These are phyloP conservation scores for Gastrolobium bilobum DNA, from an alignment of 306 rosid species.

Conservation along the genomic window DNA sequence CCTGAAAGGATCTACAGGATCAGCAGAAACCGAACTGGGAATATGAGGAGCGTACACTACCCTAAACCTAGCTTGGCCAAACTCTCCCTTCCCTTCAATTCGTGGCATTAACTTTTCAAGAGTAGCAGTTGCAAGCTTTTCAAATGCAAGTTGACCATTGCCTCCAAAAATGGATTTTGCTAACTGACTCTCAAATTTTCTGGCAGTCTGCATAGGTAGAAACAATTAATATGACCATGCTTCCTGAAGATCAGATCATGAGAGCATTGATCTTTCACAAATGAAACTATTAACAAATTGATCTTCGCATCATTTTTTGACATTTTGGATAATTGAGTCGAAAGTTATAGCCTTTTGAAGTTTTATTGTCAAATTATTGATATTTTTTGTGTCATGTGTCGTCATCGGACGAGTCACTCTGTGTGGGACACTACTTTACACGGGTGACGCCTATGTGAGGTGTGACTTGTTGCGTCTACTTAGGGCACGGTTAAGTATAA, in stretches of 20 bases:
- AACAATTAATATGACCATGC: slow-evolving; percentile 32
- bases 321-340: too few species aligned
- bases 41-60: slow-evolving; percentile 89
- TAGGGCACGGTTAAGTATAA: too few species aligned
- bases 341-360: too few species aligned
- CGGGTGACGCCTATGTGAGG: too few species aligned
- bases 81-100: slow-evolving; percentile 92
- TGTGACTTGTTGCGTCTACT: too few species aligned
- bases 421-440: too few species aligned
- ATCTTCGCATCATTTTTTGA: too few species aligned
- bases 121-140: slow-evolving; percentile 88
- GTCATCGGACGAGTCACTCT: too few species aligned
- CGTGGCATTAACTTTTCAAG: slow-evolving; percentile 94
- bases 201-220: slow-evolving; percentile 69
- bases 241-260: slow-evolving; percentile 8
- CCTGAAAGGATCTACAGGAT: slow-evolving; percentile 78
- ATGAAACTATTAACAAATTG: slow-evolving; percentile 30
- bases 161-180: slow-evolving; percentile 76
- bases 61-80: slow-evolving; percentile 92
- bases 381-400: too few species aligned
- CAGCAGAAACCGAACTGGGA: slow-evolving; percentile 72
- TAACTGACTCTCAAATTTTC: slow-evolving; percentile 83
- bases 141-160: slow-evolving; percentile 77
- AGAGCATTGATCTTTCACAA: slow-evolving; percentile 9
- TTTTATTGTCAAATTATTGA: too few species aligned